Evolutionary conservation across 495 filamentous ascomycete species (phyloP).

Genomic region (Daldinia grandis): DNA sequence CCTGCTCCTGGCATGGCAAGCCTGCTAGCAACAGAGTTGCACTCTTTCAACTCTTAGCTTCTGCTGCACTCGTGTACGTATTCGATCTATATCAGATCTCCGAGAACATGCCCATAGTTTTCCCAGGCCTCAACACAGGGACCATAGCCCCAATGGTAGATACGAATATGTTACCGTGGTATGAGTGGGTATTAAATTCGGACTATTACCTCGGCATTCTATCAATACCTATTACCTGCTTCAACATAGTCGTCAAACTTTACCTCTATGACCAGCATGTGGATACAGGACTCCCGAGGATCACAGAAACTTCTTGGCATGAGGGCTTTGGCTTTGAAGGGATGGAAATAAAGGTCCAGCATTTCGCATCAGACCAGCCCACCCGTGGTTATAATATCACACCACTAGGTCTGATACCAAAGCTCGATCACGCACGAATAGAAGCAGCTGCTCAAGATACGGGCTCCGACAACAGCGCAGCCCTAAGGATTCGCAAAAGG

Average conservation of each 20-base stretch:
- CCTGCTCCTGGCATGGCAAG: background rate
- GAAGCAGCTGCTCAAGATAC: background rate
- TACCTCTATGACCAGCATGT: background rate
- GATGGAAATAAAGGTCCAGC: background rate
- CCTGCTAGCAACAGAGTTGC: constrained; percentile 1
- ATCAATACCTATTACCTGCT: background rate
- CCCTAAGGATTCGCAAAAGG: background rate
- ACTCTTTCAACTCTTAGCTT: background rate
- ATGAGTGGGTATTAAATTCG: background rate
- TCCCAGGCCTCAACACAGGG: background rate
- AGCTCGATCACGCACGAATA: background rate
- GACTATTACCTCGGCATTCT: background rate
- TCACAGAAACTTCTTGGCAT: background rate
- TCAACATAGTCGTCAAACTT: background rate
- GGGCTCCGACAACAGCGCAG: background rate
- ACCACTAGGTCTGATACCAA: background rate
- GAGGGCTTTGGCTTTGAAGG: background rate
- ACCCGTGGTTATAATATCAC: background rate
- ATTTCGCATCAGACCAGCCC: background rate
- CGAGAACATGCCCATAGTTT: background rate
- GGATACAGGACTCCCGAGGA: background rate
- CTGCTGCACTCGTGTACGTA: background rate
- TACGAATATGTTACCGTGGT: background rate
- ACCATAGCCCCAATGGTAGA: background rate
- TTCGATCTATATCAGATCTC: background rate